Evolutionary conservation across 2,329 filamentous ascomycete genomes (phyloP), one percentile per base, ranked within the genome.

Genomic region (Trichoderma atroviride): DNA sequence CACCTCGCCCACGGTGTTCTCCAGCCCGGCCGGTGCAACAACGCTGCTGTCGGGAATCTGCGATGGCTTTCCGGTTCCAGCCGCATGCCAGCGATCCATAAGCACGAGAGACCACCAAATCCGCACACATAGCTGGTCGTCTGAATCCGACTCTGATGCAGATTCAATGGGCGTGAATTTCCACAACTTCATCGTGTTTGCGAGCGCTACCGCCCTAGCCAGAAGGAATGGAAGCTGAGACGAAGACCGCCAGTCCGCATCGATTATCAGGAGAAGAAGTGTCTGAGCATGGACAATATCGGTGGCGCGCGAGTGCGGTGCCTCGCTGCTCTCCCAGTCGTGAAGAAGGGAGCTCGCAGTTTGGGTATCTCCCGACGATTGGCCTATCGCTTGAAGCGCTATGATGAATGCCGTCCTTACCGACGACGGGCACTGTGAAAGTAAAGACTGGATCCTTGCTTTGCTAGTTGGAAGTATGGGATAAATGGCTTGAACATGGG

Each of bases 81-180:
- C 85, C 4, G 91, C 89, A 75, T 92, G 88, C 89, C 90, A 93
- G 19, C 90, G 86, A 74, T 93, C 91, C 72, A 93, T 85, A 71
- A 91, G 84, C 57, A 92, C 86, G 40, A 93, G 80, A 16, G 88
- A 87, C 88, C 89, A 92, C 91, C 91, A 93, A 22, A 90, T 85
- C 55, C 89, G 85, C 62, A 89, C 82, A 1, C 85, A 85, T 4
- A 92, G 80, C 22, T 87, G 87, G 61, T 89, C 87, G 56, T 90
- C 87, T 24, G 85, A 86, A 75, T 92, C 88, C 2, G 81, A 75
- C 64, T 90, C 87, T 11, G 81, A 77, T 5, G 85, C 83, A 5
- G 79, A 78, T 64, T 83, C 83, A 57, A 82, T 89, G 0, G 74
- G 73, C 9, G 74, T 74, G 33, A 77, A 75, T 65, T 76, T 76